Evolutionary conservation across 306 rosid genomes (phyloP).

Genomic region (Cucurbita moschata): DNA sequence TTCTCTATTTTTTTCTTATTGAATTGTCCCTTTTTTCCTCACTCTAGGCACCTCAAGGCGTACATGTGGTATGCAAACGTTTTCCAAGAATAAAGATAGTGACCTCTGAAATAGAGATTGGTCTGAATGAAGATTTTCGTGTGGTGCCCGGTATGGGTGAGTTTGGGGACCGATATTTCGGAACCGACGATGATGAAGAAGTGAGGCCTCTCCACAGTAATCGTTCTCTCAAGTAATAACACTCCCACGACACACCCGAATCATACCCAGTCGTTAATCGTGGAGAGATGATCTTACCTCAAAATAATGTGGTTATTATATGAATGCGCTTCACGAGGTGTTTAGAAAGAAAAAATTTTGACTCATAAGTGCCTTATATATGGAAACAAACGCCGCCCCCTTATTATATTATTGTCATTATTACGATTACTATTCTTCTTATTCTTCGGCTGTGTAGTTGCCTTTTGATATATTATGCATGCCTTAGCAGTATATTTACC

Average conservation of each 20-base stretch:
- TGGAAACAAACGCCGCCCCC: neutral
- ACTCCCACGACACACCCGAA: neutral
- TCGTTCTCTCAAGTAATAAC: slow-evolving; percentile 11
- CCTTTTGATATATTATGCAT: neutral
- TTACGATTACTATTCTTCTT: neutral
- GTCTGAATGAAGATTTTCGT: slow-evolving; percentile 73
- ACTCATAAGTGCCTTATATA: neutral
- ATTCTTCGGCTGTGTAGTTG: neutral
- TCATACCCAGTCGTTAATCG: neutral
- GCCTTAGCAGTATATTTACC: neutral
- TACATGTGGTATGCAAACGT: slow-evolving; percentile 77
- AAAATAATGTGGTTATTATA: slow-evolving; percentile 2
- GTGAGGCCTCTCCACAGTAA: slow-evolving; percentile 30
- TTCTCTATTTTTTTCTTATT: neutral
- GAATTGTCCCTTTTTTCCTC: neutral
- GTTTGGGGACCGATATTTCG: slow-evolving; percentile 95
- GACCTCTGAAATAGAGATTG: slow-evolving; percentile 84
- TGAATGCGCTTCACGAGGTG: neutral
- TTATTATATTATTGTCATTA: neutral
- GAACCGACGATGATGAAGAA: slow-evolving; percentile 82
- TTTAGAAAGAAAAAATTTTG: slow-evolving; percentile 1
- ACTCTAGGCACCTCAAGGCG: slow-evolving; percentile 89
- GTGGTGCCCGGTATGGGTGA: slow-evolving; percentile 98
- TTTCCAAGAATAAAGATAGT: slow-evolving; percentile 88
- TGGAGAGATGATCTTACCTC: slow-evolving; percentile 1